phyloP scores from a whole-genome alignment of 768 basidiomycete genomes.

The Mycena olivaceomarginata region DNA sequence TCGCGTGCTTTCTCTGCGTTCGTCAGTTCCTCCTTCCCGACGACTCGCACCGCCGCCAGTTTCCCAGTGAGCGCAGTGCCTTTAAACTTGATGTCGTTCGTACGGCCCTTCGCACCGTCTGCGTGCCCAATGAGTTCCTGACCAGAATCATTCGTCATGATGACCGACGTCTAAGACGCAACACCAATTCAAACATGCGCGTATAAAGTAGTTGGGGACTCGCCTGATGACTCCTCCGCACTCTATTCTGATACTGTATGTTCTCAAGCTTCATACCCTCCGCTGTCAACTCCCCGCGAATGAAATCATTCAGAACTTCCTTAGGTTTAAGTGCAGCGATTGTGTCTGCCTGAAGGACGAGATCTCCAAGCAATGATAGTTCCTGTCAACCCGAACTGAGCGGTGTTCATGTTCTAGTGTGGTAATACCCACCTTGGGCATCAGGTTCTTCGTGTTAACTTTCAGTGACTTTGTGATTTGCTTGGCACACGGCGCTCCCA shows the following conservation, averaged over 20 bases:
- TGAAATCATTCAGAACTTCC: slow-evolving; percentile 59
- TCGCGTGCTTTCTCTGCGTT: slow-evolving; percentile 50
- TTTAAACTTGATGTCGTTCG: slow-evolving; percentile 56
- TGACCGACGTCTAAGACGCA: slow-evolving; percentile 52
- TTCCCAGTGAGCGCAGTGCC: slow-evolving; percentile 45
- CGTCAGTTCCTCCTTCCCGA: slow-evolving; percentile 64
- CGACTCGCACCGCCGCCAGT: slow-evolving; percentile 58
- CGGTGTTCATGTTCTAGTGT: neutral
- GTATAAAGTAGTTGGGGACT: neutral
- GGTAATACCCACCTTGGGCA: slow-evolving; percentile 44
- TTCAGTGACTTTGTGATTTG: slow-evolving; percentile 12
- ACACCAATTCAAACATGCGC: neutral
- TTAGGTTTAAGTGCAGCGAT: slow-evolving; percentile 57
- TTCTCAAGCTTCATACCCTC: slow-evolving; percentile 59
- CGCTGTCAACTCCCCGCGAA: slow-evolving; percentile 42
- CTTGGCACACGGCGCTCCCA: no score
- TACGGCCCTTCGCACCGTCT: slow-evolving; percentile 55
- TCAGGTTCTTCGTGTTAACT: slow-evolving; percentile 49
- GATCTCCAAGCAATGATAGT: slow-evolving; percentile 51
- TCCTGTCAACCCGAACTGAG: slow-evolving; percentile 49
- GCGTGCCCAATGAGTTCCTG: slow-evolving; percentile 55
- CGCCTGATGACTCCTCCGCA: slow-evolving; percentile 62
- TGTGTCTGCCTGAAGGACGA: slow-evolving; percentile 56
- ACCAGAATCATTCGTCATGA: slow-evolving; percentile 59
- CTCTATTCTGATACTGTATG: slow-evolving; percentile 63